phyloP scores from a whole-genome alignment of 2,329 filamentous ascomycete species.

The Colletotrichum sp. region DNA sequence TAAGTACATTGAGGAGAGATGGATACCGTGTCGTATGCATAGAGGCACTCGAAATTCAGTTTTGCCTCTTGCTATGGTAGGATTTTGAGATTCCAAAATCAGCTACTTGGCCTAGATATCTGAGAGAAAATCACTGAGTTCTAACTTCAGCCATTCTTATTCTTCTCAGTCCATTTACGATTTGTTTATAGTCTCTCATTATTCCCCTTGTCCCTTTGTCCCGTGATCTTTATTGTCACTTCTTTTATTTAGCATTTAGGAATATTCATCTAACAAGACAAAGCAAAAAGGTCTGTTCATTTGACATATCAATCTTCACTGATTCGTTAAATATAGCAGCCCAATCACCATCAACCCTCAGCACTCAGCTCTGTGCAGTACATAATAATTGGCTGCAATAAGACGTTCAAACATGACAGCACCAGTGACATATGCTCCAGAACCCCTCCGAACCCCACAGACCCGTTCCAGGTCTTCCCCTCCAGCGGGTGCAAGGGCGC shows the following conservation, averaged over 20 bases:
- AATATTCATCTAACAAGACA: background rate
- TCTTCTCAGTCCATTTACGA: background rate
- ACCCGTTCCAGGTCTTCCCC: background rate
- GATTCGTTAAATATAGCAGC: background rate
- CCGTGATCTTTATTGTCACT: background rate
- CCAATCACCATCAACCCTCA: background rate
- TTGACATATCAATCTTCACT: background rate
- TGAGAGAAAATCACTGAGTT: background rate
- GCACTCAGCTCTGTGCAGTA: background rate
- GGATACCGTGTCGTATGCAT: background rate
- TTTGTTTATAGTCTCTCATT: background rate
- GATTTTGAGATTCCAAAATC: background rate
- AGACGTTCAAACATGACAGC: background rate
- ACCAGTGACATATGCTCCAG: background rate
- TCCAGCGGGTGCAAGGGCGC: conserved; percentile 1
- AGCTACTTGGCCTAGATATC: background rate
- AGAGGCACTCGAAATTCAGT: background rate
- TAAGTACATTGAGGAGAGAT: background rate
- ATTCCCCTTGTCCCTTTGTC: background rate
- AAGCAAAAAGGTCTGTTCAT: background rate
- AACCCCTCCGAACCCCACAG: background rate
- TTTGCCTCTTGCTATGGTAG: background rate
- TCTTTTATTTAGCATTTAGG: accelerated
- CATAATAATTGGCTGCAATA: background rate
- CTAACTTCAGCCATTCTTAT: background rate